phyloP scores from a whole-genome alignment of 179 eudicot genomes.

The Sideroxylon spinosum region DNA sequence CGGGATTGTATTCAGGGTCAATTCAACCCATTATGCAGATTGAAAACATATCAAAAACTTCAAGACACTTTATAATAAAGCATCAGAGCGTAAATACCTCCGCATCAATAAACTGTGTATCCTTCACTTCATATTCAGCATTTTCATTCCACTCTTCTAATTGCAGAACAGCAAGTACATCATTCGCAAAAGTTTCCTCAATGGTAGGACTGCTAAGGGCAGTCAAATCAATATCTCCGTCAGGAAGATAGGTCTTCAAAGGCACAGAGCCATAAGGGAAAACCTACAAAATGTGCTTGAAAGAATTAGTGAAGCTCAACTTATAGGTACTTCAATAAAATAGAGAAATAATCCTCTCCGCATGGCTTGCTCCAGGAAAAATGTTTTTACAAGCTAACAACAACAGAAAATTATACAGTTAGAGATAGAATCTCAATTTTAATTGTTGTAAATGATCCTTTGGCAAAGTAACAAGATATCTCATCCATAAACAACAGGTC shows the following conservation, averaged over 20 bases:
- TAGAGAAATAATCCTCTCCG: background rate
- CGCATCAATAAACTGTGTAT: slow-evolving; percentile 33
- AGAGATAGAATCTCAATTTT: slow-evolving; percentile 1
- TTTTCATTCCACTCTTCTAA: slow-evolving; percentile 24
- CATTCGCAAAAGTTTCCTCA: slow-evolving; percentile 35
- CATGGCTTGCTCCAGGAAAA: background rate
- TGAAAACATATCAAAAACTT: background rate
- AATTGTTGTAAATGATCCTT: background rate
- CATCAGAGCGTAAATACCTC: slow-evolving; percentile 22
- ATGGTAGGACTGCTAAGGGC: slow-evolving; percentile 28
- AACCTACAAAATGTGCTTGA: slow-evolving; percentile 24
- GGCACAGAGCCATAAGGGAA: slow-evolving; percentile 54
- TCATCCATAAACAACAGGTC: background rate
- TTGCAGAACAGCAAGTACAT: slow-evolving; percentile 28
- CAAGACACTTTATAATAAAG: background rate
- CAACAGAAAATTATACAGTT: background rate
- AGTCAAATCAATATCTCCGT: slow-evolving; percentile 63
- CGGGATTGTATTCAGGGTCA: background rate
- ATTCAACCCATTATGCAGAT: background rate
- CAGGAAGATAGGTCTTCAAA: slow-evolving; percentile 50
- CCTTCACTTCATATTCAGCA: slow-evolving; percentile 35
- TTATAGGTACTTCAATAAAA: background rate
- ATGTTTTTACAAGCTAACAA: background rate
- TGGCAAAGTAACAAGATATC: background rate
- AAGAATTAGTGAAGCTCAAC: background rate